Evolutionary conservation across 768 basidiomycete species (phyloP), one percentile per base, ranked within the genome.

Genomic region (Pholiota molesta): DNA sequence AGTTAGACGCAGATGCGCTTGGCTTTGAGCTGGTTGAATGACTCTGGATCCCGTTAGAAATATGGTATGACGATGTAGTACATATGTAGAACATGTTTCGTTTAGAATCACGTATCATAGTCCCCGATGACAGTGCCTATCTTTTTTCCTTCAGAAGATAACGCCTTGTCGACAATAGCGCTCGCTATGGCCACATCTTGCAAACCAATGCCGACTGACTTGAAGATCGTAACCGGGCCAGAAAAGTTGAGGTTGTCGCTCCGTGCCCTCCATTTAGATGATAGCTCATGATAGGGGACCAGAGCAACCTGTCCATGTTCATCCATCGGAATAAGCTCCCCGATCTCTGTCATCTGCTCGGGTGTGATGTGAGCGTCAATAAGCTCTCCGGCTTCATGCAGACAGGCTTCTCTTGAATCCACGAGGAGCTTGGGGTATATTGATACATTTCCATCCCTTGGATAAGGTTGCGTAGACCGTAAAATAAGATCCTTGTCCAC

Each of bases 171-270:
- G 2, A 94, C 82, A 1, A 94, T 85, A 2, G 89, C 83, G 58
- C 75, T 80, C 10, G 92, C 87, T 61, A 96, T 92, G 0, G 88
- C 91, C 5, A 92, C 91, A 65, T 97, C 95, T 68, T 96, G 94
- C n/a, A 92, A 74, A 0, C 91, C 92, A 6, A 95, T 74, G 2
- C 95, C 94, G 5, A 96, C 95, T 0, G 90, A 91, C 75, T 95
- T 96, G 83, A 94, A 95, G 29, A 96, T 80, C 1, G 89, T 91
- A 11, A 95, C 79, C 0, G 82, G 79, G 0, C 83, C 86, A 3
- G 71, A 64, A 26, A 66, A 71, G 29, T 52, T 66, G 26, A 64
- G 52, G 11, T 51, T 59, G 13, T 58, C 57, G 26, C 44, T 10
- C 17, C 17, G 26, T 35, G 14, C 40, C 11, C 54, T 26, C 14